phyloP scores from a whole-genome alignment of 116 monocot species.

The Posidonia oceanica region DNA sequence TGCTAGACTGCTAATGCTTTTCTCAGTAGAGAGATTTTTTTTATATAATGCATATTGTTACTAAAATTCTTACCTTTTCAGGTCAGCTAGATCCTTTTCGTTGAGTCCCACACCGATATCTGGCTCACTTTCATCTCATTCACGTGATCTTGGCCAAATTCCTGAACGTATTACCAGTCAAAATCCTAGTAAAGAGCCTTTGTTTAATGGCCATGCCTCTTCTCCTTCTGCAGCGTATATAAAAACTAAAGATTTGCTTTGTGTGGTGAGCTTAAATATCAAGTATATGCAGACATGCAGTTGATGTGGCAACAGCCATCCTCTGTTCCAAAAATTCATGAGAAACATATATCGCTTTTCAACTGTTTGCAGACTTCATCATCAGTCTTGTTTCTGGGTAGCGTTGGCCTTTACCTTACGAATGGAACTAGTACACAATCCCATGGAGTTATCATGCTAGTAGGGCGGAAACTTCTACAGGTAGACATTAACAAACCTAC shows the following conservation, averaged over 20 bases:
- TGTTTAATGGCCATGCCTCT: slow-evolving; percentile 16
- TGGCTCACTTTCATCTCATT: slow-evolving; percentile 20
- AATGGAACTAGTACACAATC: neutral
- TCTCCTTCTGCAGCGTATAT: slow-evolving; percentile 22
- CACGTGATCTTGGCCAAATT: slow-evolving; percentile 13
- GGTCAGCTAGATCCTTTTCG: slow-evolving; percentile 70
- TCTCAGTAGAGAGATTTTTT: neutral
- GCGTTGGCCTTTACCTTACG: neutral
- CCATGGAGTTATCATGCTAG: neutral
- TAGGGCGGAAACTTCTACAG: slow-evolving; percentile 12
- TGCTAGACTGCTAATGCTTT: neutral
- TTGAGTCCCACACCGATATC: slow-evolving; percentile 41
- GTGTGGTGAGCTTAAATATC: slow-evolving; percentile 32
- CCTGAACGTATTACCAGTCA: slow-evolving; percentile 13
- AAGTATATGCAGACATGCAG: neutral
- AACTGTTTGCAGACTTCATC: slow-evolving; percentile 31
- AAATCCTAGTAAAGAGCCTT: slow-evolving; percentile 22
- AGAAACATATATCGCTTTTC: neutral
- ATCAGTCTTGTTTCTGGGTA: slow-evolving; percentile 20
- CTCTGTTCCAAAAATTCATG: neutral
- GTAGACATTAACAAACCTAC: neutral
- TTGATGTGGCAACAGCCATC: neutral
- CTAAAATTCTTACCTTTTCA: slow-evolving; percentile 7
- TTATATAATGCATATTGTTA: neutral
- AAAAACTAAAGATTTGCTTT: slow-evolving; percentile 41